Evolutionary conservation across 2,329 filamentous ascomycete genomes (phyloP), one percentile per base, ranked within the genome.

Genomic region (Clarireedia monteithiana): DNA sequence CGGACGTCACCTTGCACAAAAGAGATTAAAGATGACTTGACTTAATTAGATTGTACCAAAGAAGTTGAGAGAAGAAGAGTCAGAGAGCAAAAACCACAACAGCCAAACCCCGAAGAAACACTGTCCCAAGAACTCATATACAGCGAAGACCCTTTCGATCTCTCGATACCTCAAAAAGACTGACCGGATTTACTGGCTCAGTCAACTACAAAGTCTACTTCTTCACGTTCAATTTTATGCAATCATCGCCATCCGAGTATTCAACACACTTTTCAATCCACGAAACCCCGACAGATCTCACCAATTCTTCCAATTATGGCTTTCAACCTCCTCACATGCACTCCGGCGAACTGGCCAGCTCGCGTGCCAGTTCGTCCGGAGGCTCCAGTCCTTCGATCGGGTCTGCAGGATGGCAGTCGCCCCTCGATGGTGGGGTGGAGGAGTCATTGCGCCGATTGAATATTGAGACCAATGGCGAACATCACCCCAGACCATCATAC

Each of bases 191-290:
- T 51, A 55, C 65, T 65, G 67, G 68, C 62, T 68, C 67, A 70
- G 68, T 69, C 68, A 64, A 60, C 57, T 27, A 46, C 56, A 44
- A 42, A 45, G 59, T 53, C 57, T 42, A 58, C 40, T 48, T 60
- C 48, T 55, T 53, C 30, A 62, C 67, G 70, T 70, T 69, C 70
- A 76, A 71, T 81, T 85, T 79, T 82, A 85, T 85, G 82, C 82
- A 84, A 75, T 75, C 74, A 78, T 79, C 77, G 76, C 74, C 74
- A 62, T 67, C 67, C 65, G 73, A 76, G 69, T 72, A 67, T 76
- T 71, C 73, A 71, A 68, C 73, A 72, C 68, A 68, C 63, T 67
- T 66, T 66, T 69, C 66, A 62, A 72, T 72, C 60, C 65, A 70
- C 63, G 71, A 63, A 70, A 67, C 65, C 63, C 60, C 72, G 59